Evolutionary conservation across 257 asterid species (phyloP), one percentile per base, ranked within the genome.

Genomic region (Primulina eburnea): DNA sequence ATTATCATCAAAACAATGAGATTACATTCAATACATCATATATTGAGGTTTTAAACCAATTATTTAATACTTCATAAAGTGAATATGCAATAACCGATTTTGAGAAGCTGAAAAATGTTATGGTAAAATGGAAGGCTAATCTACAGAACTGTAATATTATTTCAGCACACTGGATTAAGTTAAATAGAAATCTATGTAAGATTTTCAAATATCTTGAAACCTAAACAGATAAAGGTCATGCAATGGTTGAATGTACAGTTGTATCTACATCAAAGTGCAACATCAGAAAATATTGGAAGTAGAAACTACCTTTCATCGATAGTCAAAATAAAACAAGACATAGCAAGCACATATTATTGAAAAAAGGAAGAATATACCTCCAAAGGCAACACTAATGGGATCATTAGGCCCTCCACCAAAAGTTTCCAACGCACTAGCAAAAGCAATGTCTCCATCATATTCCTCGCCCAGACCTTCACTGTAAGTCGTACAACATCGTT

Each of bases 381-480:
- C 98, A 83, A 88, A 95, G 65, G 99, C 99, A 76, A 95, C 93
- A 76, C 98, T 95, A 60, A 95, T 89, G 75, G 98, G 99, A 78
- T 95, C 98, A 83, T 95, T 92, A 75, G 92, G 99, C 32, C 98
- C 99, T 71, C 99, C 99, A 57, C 99, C 98, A 78, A 95, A 95
- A 38, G 83, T 92, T 87, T 95, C 99, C 59, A 92, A 83, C 12
- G 95, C 92, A 75, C 96, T 88, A 17, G 98, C 98, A 73, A 95
- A 95, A 77, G 96, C 98, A 78, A 95, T 92, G 77, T 95, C 99
- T 70, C 93, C 96, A 79, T 95, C 99, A 76, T 95, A 95, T 76
- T 87, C 98, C 88, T 95, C 99, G 70, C 99, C 99, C 37, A 95
- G 97, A 73, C 98, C 99, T 83, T 92, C 99, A 67, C 99, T 94